These are phyloP conservation scores for Cercospora janseana DNA, from an alignment of 2,329 filamentous ascomycete genomes.

Conservation along the genomic window DNA sequence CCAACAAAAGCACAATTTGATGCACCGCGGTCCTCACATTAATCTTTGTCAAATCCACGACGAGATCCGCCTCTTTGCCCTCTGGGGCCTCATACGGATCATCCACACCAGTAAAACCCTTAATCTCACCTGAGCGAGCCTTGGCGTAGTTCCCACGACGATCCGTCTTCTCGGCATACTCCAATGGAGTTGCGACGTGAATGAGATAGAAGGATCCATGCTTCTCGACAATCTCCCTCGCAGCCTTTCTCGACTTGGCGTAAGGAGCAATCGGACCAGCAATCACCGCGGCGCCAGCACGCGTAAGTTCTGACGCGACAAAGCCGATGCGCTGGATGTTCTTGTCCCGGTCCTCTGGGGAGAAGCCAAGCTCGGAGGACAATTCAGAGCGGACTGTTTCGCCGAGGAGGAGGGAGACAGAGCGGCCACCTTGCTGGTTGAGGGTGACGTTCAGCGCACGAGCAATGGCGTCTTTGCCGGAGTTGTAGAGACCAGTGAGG, in stretches of 20 bases:
- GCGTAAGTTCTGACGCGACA: slow-evolving; percentile 90
- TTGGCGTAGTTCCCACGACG: slow-evolving; percentile 83
- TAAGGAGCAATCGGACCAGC: slow-evolving; percentile 95
- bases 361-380: slow-evolving; percentile 93
- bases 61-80: slow-evolving; percentile 80
- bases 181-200: slow-evolving; percentile 89
- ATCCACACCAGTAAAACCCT: slow-evolving; percentile 97
- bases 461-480: slow-evolving; percentile 93
- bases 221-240: slow-evolving; percentile 81
- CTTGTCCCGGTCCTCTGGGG: slow-evolving; percentile 82
- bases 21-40: slow-evolving; percentile 91
- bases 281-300: slow-evolving; percentile 89
- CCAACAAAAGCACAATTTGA: slow-evolving; percentile 90
- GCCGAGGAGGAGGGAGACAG: slow-evolving; percentile 89
- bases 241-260: slow-evolving; percentile 71
- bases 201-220: slow-evolving; percentile 90
- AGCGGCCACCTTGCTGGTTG: slow-evolving; percentile 95
- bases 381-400: slow-evolving; percentile 94
- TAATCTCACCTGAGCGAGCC: slow-evolving; percentile 85
- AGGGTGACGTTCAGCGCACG: slow-evolving; percentile 94
- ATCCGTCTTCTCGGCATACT: slow-evolving; percentile 93
- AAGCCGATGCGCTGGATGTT: slow-evolving; percentile 97
- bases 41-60: slow-evolving; percentile 81
- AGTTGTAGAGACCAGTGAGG: slow-evolving; percentile 95
- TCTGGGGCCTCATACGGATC: slow-evolving; percentile 87